phyloP scores from a whole-genome alignment of 2,329 filamentous ascomycete genomes.

The Colletotrichum sp. region DNA sequence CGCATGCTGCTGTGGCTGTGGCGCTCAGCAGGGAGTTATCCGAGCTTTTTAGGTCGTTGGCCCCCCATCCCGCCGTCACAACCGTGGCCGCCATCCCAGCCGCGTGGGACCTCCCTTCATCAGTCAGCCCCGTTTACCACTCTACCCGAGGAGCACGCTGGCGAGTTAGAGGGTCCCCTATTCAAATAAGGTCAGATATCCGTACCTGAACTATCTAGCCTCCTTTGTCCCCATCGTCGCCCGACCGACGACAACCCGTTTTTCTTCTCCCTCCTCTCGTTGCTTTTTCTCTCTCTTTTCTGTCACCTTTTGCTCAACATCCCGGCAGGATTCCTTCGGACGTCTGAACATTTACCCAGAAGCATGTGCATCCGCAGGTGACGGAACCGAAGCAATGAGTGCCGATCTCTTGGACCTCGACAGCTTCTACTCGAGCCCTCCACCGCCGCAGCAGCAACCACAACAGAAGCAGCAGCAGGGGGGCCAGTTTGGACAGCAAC shows the following conservation, averaged over 20 bases:
- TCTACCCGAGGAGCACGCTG: not conserved
- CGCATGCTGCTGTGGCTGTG: constrained; percentile 11
- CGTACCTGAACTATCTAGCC: not conserved
- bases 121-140: constrained; percentile 10
- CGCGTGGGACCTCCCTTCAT: constrained; percentile 13
- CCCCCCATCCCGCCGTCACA: not conserved
- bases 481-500: constrained; percentile 14
- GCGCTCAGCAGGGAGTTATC: constrained; percentile 4
- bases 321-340: not conserved
- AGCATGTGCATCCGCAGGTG: constrained; percentile 14
- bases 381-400: constrained; percentile 53
- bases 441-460: constrained; percentile 28
- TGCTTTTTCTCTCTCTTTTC: not conserved
- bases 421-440: constrained; percentile 44
- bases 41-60: not conserved
- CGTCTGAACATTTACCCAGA: not conserved
- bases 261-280: not conserved
- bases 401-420: constrained; percentile 71
- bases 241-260: not conserved
- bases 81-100: constrained; percentile 1
- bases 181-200: constrained; percentile 9
- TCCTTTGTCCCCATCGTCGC: constrained; percentile 16
- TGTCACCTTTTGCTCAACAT: not conserved
- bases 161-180: constrained; percentile 8
- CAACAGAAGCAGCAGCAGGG: constrained; percentile 21